Evolutionary conservation across 2,329 filamentous ascomycete genomes (phyloP), one percentile per base, ranked within the genome.

Genomic region (Cladorrhinum sp.): DNA sequence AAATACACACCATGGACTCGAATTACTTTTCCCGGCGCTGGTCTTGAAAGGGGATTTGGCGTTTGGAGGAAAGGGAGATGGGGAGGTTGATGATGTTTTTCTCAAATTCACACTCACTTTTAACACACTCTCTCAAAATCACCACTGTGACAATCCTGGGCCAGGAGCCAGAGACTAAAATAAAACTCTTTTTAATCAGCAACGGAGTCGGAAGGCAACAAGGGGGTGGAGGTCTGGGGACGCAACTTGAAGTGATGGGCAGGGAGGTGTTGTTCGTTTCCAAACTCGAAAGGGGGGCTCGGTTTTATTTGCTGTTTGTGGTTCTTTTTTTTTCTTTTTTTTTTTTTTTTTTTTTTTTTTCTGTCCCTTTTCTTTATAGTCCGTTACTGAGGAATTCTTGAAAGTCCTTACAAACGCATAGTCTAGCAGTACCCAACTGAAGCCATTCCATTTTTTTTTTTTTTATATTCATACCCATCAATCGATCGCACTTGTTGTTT

Each of bases 131-230:
- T 42, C 53, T 54, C 23, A 30, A 55, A 23, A 55, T 42, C 2
- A 4, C 8, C 20, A 10, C 18, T 46, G 14, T 24, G 52, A 16
- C 28, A 36, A 20, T 14, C 12, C 2, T 24, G 21, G 53, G 53
- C 53, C 53, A 55, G 53, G 53, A 24, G 53, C 53, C 53, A 20
- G 53, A 36, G 6, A 5, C 20, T 10, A 12, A 51, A 24, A 24
- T 55, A 39, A 23, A 55, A 55, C 53, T 21, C 52, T 46, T 55
- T 55, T 55, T 55, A 55, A 55, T 55, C 30, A 55, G 33, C 30
- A 55, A 55, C 24, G 33, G 39, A 55, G 33, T 42, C 21, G 53
- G 53, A 55, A 42, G 53, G 53, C 9, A 39, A 55, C 53, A 23
- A 55, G 42, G 42, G 16, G 42, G 18, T 18, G 42, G n/a, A 46